These are phyloP conservation scores for Petunia axillaris DNA, from an alignment of 257 asterid genomes.

Conservation along the genomic window DNA sequence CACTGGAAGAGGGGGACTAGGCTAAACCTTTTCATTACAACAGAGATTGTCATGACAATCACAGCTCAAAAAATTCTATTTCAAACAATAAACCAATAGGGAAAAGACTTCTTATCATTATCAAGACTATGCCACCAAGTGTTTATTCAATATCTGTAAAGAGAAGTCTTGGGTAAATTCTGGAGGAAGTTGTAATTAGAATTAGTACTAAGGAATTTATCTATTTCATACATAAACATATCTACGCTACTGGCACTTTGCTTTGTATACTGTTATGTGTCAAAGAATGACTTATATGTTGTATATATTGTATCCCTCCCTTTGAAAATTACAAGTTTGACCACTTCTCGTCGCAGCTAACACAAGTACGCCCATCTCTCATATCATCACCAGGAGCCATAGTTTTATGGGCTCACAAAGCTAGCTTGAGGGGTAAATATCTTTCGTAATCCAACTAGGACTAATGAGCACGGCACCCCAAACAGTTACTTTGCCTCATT, in stretches of 20 bases:
- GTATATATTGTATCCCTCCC: not conserved
- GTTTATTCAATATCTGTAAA: too few relatives aligned
- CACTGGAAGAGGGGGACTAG: too few relatives aligned
- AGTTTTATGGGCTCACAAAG: not conserved
- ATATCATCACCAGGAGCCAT: slow-evolving; percentile 4
- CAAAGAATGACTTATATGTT: not conserved
- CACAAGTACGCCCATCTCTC: not conserved
- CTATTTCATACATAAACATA: not conserved
- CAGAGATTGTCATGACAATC: too few relatives aligned
- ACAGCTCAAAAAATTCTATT: too few relatives aligned
- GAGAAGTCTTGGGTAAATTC: not conserved
- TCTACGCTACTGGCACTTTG: not conserved
- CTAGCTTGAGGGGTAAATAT: not conserved
- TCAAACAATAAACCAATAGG: too few relatives aligned
- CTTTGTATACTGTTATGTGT: not conserved
- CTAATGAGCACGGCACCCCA: slow-evolving; percentile 12
- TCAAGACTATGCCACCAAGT: too few relatives aligned
- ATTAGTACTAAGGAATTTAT: not conserved
- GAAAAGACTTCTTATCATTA: too few relatives aligned
- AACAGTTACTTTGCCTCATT: not conserved
- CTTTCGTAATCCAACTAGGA: not conserved
- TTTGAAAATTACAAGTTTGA: not conserved
- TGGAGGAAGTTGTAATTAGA: slow-evolving; percentile 2
- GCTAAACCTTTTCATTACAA: too few relatives aligned
- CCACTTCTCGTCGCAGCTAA: not conserved